Conservation (phyloP, 257 asterid species). For the Penstemon eatonii region DNA sequence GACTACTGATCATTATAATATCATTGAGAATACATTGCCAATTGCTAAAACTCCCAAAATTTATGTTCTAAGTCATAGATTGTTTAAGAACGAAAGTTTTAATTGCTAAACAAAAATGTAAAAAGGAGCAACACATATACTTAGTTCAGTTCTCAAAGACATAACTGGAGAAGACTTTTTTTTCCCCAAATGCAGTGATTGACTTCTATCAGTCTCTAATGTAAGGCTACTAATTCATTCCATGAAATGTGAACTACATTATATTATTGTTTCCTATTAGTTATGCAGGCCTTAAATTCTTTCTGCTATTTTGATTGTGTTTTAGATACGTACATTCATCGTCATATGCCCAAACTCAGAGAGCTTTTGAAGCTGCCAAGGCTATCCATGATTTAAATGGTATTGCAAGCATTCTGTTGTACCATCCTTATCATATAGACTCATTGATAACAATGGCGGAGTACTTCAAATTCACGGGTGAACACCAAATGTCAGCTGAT, state of each 20-base stretch:
- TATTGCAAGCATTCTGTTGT: constrained; percentile 63
- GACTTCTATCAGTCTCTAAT: background rate
- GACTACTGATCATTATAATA: too few species aligned
- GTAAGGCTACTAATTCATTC: background rate
- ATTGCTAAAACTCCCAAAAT: too few species aligned
- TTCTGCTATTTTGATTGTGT: constrained; percentile 9
- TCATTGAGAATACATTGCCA: too few species aligned
- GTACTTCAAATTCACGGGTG: constrained; percentile 88
- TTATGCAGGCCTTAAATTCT: constrained; percentile 16
- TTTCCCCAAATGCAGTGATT: too few species aligned
- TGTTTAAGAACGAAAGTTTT: too few species aligned
- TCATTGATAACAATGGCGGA: constrained; percentile 83
- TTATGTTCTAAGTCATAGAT: too few species aligned
- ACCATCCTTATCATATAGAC: constrained; percentile 89
- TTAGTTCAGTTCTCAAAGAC: too few species aligned
- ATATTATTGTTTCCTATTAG: constrained; percentile 7
- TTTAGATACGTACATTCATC: constrained; percentile 70
- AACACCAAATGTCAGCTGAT: constrained; percentile 90
- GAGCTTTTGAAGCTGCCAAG: constrained; percentile 86
- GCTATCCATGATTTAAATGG: constrained; percentile 86
- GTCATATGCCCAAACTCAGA: constrained; percentile 80
- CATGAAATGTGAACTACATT: constrained; percentile 10
- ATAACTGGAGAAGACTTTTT: too few species aligned
- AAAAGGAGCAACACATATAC: too few species aligned
- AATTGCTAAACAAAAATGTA: too few species aligned